Evolutionary conservation across 2,329 filamentous ascomycete genomes (phyloP), one percentile per base, ranked within the genome.

Genomic region (Gnomoniopsis smithogilvyi): DNA sequence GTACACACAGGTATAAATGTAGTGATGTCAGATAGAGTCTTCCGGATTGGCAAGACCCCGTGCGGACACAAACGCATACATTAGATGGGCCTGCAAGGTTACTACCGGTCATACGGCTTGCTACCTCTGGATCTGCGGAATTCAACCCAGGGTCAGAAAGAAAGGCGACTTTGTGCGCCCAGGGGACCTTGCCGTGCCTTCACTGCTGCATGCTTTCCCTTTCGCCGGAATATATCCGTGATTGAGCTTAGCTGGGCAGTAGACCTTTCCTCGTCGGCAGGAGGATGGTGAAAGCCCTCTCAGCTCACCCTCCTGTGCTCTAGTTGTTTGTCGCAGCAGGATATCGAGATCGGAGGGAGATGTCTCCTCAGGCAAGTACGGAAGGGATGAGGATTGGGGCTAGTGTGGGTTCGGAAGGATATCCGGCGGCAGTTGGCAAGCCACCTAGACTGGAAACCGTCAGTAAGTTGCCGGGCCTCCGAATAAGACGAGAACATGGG

Each of bases 351-450:
- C 11, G 19, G 11, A 2, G 45, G 26, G 26, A 19, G 19, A 26
- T 17, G 15, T 30, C 43, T 33, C n/a, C 24, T 55, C 21, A 22
- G 10, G 33, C 26, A 7, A 12, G 10, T 53, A 45, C 17, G 17
- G 24, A 26, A 30, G 24, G 19, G 12, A 11, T 22, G 30, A 38
- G 21, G 34, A 30, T 48, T 47, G 26, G 51, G 30, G 48, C 41
- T 58, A 26, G 45, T 12, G 43, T 56, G 19, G 22, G n/a, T 51
- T 51, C 41, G 56, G 41, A 17, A 33, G 15, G 10, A 10, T 41
- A 22, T 3, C 26, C 48, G 26, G 45, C 59, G 59, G 59, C 34
- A 59, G 21, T 59, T 59, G 56, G 34, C n/a, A 54, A 59, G 59
- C 52, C 52, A 53, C 26, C 4, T n/a, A 52, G 21, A 15, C 17